Base-by-base conservation (phyloP, 225 moss, liverwort and hornwort species). In the Straminergon stramineum region DNA sequence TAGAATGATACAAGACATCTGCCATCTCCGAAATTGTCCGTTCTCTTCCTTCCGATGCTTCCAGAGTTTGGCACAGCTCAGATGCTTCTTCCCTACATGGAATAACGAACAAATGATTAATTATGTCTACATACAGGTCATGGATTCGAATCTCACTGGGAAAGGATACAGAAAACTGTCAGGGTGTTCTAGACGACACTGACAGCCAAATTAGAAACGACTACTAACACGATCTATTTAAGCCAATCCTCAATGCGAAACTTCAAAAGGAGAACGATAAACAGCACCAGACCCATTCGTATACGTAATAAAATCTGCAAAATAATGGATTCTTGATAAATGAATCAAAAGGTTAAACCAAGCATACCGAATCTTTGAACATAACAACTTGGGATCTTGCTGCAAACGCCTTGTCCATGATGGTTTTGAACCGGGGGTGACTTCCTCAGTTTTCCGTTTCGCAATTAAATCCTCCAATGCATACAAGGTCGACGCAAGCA, bases 1-100 rank as follows among this genome's bases (percentile, higher is more conserved):
- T 97, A 45, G 93, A 91, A 92, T 99, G 99, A 79, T 99, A 99
- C 73, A 99, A 93, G 51, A 97, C 89, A 93, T 99, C 99, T 74
- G 99, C 99, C 97, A 99, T 99, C 92, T 99, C 99, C 80, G 97
- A 97, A 83, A 96, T 90, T 78, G 97, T 97, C 65, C 97, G 94
- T 60, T 96, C 97, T 91, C 92, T 90, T 88, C 95, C 95, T 92
- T 99, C 99, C 79, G 94, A 88, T 41, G 91, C 92, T 92, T 99
- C 97, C 53, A 97, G 62, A 85, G 99, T 96, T 90, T 94, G 95
- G 94, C 99, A 99, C 86, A 99, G 86, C 76, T 99, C 99, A 87
- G 96, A 96, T 84, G 97, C 97, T 93, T 99, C 99, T 94, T 99
- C 99, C 91, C 99, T 99, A 88, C 56, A 61, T 79, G 61, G 41